A percentile compares a stretch with the other conserved stretches of the same genome.
Conservation (phyloP, 495 filamentous ascomycete genomes). For the Patellaria atrata region DNA sequence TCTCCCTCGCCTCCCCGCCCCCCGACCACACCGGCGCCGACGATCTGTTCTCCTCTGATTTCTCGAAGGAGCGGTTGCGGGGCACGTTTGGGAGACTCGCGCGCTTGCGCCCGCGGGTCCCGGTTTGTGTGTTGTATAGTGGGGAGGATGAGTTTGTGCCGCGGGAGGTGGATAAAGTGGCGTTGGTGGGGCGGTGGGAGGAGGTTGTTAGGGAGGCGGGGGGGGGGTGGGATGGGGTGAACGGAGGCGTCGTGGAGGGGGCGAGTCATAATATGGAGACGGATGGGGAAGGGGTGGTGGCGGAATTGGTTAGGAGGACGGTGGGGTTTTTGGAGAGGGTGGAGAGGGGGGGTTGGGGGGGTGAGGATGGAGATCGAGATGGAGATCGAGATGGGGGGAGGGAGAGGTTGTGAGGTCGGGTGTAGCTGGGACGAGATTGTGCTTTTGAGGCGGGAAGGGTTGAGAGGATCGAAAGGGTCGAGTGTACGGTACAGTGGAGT, state of each 20-base stretch:
- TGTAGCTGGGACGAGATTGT: too few relatives aligned
- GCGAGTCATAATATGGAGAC: conserved; percentile 48
- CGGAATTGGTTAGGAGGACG: conserved; percentile 41
- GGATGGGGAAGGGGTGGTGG: conserved; percentile 30
- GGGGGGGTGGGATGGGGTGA: conserved; percentile 35
- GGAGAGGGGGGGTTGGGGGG: conserved; percentile 17
- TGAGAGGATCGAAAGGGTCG: too few relatives aligned
- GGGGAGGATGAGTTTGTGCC: conserved; percentile 62
- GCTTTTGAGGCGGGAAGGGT: too few relatives aligned
- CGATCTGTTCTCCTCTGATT: conserved; percentile 78
- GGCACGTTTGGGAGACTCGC: conserved; percentile 52
- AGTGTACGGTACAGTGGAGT: too few relatives aligned
- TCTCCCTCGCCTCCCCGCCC: conserved; percentile 46
- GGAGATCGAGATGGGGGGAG: neutral
- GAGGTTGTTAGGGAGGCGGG: conserved; percentile 29
- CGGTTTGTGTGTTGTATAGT: conserved; percentile 52
- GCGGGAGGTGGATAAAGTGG: conserved; percentile 43
- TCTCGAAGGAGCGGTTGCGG: conserved; percentile 42
- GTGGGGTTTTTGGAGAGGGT: conserved; percentile 39
- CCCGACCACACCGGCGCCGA: conserved; percentile 54
- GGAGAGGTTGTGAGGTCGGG: neutral
- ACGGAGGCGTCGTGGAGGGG: conserved; percentile 42
- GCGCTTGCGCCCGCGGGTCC: conserved; percentile 34
- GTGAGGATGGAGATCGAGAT: too few relatives aligned
- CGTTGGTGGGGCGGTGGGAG: conserved; percentile 50